These are phyloP conservation scores for Podila epicladia DNA, from an alignment of 192 early-diverging fungal genomes.

Conservation along the genomic window DNA sequence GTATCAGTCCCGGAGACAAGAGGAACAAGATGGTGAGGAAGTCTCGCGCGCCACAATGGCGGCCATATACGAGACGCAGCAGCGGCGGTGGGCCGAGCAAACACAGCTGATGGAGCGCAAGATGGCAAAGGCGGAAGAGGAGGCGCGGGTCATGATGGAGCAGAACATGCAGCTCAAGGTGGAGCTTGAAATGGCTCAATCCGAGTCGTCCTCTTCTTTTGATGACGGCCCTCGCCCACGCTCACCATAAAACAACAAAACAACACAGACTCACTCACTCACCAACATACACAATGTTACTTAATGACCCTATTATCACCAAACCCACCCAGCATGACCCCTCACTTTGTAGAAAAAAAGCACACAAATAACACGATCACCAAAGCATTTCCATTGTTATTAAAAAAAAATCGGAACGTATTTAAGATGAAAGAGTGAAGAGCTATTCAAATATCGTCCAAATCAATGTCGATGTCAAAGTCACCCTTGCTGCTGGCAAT, in stretches of 20 bases:
- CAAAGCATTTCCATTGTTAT: too few relatives aligned
- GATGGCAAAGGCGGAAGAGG: constrained; percentile 22
- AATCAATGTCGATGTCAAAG: constrained; percentile 39
- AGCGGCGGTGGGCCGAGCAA: constrained; percentile 37
- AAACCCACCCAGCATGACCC: too few relatives aligned
- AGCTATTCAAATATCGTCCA: constrained; percentile 19
- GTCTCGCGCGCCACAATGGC: neutral
- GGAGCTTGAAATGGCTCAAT: constrained; percentile 19
- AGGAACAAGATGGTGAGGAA: neutral
- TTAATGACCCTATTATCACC: neutral
- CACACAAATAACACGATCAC: too few relatives aligned
- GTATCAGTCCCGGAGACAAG: neutral
- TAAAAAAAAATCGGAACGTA: neutral
- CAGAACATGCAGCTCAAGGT: constrained; percentile 28
- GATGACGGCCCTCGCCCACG: neutral
- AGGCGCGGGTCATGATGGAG: constrained; percentile 4
- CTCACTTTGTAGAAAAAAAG: neutral
- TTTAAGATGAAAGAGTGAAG: neutral
- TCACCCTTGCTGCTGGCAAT: constrained; percentile 39
- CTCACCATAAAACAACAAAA: neutral
- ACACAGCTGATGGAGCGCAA: constrained; percentile 21
- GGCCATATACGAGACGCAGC: constrained; percentile 29
- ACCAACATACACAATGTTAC: neutral
- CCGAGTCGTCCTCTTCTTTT: neutral
- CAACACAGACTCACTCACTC: too few relatives aligned